Percentiles rank a stretch among this genome's conserved stretches.
These are phyloP conservation scores for Candida nanaspora DNA, from an alignment of 805 yeast species.

Conservation along the genomic window DNA sequence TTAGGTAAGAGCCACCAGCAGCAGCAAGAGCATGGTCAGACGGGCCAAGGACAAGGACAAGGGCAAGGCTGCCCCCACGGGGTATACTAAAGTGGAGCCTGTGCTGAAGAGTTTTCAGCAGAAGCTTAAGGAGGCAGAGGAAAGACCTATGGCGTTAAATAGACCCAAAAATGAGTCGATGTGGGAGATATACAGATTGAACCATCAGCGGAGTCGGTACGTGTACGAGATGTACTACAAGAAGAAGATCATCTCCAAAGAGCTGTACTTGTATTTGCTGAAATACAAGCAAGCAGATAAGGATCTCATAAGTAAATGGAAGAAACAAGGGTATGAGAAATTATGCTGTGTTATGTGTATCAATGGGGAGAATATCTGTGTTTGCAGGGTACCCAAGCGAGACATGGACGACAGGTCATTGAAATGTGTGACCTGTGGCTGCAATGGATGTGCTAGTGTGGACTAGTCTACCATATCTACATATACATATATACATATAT, in stretches of 20 bases:
- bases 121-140: constrained; percentile 48
- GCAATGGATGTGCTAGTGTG: background rate
- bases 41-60: background rate
- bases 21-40: background rate
- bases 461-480: background rate
- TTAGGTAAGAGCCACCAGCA: too few species aligned
- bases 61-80: constrained; percentile 57
- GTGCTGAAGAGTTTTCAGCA: constrained; percentile 53
- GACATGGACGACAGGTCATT: background rate
- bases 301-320: constrained; percentile 65
- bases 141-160: constrained; percentile 29
- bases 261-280: constrained; percentile 68
- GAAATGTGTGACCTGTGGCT: constrained; percentile 1
- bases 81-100: constrained; percentile 61
- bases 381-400: constrained; percentile 71
- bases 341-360: constrained; percentile 81
- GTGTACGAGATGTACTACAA: constrained; percentile 68
- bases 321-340: constrained; percentile 66
- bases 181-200: constrained; percentile 66
- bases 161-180: constrained; percentile 48
- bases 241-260: constrained; percentile 56
- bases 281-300: constrained; percentile 61
- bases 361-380: constrained; percentile 63
- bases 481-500: background rate
- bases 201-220: constrained; percentile 71